Percentiles rank a stretch among this genome's conserved stretches.
Evolutionary conservation across 345 rosid species (phyloP).

Genomic region (Theobroma cacao): DNA sequence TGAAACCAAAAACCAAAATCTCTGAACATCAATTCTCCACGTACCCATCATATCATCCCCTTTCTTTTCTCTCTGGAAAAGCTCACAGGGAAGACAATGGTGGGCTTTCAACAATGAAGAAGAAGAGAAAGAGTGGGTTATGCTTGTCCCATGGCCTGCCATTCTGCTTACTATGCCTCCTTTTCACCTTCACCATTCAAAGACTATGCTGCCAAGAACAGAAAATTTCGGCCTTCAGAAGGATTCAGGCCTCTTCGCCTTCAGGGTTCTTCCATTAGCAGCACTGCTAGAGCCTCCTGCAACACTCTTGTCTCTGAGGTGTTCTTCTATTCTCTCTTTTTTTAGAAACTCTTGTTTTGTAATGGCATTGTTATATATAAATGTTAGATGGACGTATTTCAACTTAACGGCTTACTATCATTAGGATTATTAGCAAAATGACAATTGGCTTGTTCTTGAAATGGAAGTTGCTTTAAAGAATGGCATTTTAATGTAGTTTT

Average conservation of each 20-base stretch:
- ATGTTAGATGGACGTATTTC: background rate
- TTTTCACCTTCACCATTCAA: conserved; percentile 28
- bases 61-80: conserved; percentile 8
- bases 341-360: background rate
- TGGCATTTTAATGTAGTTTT: background rate
- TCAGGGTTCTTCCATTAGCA: conserved; percentile 29
- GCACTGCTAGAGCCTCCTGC: conserved; percentile 31
- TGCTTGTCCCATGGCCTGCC: conserved; percentile 77
- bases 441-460: background rate
- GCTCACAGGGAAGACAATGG: conserved; percentile 31
- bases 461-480: background rate
- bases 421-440: background rate
- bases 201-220: conserved; percentile 15
- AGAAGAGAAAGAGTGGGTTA: conserved; percentile 36
- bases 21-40: conserved; percentile 33
- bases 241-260: conserved; percentile 18
- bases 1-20: conserved; percentile 8
- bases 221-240: conserved; percentile 9
- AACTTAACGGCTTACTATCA: background rate
- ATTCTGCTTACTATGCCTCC: conserved; percentile 37
- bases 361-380: background rate
- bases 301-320: conserved; percentile 76
- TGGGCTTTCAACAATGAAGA: conserved; percentile 44
- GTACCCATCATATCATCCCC: conserved; percentile 10
- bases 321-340: background rate